phyloP scores from a whole-genome alignment of 2,329 filamentous ascomycete species.

The Pezicula neosporulosa region DNA sequence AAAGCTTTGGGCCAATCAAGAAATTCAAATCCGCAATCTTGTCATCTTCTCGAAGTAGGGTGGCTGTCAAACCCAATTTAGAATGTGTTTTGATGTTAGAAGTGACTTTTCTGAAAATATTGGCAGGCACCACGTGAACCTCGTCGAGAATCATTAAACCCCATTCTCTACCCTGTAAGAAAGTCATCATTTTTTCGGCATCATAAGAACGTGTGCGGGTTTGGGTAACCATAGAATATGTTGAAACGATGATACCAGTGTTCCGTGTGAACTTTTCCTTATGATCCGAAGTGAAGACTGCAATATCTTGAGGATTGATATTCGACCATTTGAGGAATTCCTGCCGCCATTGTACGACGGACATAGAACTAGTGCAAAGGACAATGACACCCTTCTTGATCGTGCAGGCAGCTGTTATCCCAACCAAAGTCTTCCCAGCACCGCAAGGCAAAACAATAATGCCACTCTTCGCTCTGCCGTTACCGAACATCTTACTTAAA shows the following conservation, averaged over 20 bases:
- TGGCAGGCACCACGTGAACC: conserved; percentile 95
- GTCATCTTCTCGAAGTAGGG: conserved; percentile 91
- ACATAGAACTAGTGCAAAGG: conserved; percentile 96
- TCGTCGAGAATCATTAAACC: conserved; percentile 96
- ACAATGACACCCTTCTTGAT: conserved; percentile 97
- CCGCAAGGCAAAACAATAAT: conserved; percentile 97
- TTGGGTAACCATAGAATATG: conserved; percentile 98
- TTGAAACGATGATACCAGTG: conserved; percentile 95
- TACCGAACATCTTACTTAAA: conserved; percentile 98
- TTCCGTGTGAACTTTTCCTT: conserved; percentile 84
- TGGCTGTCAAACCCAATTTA: conserved; percentile 92
- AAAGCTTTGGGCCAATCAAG: conserved; percentile 93
- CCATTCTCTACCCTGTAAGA: conserved; percentile 87
- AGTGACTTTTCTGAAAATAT: conserved; percentile 93
- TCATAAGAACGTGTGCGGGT: conserved; percentile 85
- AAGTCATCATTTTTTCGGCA: conserved; percentile 96
- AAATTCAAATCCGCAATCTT: conserved; percentile 98
- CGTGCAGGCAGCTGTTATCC: conserved; percentile 96
- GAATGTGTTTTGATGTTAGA: conserved; percentile 91
- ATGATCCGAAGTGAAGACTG: conserved; percentile 90
- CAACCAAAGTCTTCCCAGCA: conserved; percentile 93
- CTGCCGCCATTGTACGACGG: conserved; percentile 91
- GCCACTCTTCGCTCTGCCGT: conserved; percentile 92
- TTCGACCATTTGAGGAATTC: conserved; percentile 99
- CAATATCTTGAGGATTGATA: conserved; percentile 88